phyloP scores from a whole-genome alignment of 768 basidiomycete genomes.

The Galerina marginata region DNA sequence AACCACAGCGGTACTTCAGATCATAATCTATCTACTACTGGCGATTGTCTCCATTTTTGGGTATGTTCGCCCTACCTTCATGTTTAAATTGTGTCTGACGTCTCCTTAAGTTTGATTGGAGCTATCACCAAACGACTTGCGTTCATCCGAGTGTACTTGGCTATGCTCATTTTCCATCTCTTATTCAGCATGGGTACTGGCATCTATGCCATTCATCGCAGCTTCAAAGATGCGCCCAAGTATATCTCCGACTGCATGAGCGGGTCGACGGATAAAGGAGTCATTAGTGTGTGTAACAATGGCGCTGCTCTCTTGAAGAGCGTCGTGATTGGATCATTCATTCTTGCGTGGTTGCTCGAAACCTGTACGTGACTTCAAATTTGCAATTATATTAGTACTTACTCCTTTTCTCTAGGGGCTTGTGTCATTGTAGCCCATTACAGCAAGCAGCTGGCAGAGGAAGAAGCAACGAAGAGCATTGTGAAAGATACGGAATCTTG shows the following conservation, averaged over 20 bases:
- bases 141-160: conserved; percentile 49
- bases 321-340: conserved; percentile 46
- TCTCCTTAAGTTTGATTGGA: conserved; percentile 43
- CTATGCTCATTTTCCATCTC: conserved; percentile 46
- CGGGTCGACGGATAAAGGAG: conserved; percentile 31
- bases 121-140: conserved; percentile 44
- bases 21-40: conserved; percentile 46
- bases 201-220: conserved; percentile 47
- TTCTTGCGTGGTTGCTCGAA: conserved; percentile 53
- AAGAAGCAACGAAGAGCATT: conserved; percentile 40
- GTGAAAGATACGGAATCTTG: conserved; percentile 52
- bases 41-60: conserved; percentile 51
- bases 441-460: conserved; percentile 49
- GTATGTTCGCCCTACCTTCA: conserved; percentile 30
- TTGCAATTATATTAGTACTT: neutral
- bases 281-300: conserved; percentile 42
- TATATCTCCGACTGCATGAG: conserved; percentile 45
- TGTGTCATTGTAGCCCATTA: conserved; percentile 53
- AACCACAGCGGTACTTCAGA: conserved; percentile 45
- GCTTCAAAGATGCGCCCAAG: conserved; percentile 46
- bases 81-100: neutral
- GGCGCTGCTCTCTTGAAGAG: conserved; percentile 47
- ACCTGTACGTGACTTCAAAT: conserved; percentile 42
- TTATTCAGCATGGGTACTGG: conserved; percentile 51
- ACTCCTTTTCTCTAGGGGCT: conserved; percentile 38